Evolutionary conservation across 495 filamentous ascomycete species (phyloP).

Genomic region (Glarea lozoyensis): DNA sequence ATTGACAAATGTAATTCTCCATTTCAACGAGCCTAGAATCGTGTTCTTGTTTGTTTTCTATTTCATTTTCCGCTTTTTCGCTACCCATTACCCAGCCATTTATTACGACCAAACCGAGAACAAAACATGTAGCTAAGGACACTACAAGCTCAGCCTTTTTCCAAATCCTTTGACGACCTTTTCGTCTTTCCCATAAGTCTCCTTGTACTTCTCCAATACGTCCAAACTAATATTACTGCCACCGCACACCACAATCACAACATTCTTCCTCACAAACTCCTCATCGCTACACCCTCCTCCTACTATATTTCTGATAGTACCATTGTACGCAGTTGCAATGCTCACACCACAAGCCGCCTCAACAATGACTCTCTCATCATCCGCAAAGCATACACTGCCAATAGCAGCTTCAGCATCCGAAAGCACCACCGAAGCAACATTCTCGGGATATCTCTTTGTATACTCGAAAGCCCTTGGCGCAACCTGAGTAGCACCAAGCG

Average conservation of each 20-base stretch:
- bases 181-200: slow-evolving; percentile 35
- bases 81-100: too few relatives aligned
- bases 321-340: slow-evolving; percentile 57
- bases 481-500: slow-evolving; percentile 68
- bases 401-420: slow-evolving; percentile 78
- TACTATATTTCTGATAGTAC: slow-evolving; percentile 50
- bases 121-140: too few relatives aligned
- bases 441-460: slow-evolving; percentile 20
- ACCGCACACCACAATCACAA: slow-evolving; percentile 84
- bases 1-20: too few relatives aligned
- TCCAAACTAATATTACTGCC: slow-evolving; percentile 67
- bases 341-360: slow-evolving; percentile 80
- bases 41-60: too few relatives aligned
- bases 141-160: too few relatives aligned
- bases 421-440: slow-evolving; percentile 54
- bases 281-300: slow-evolving; percentile 45
- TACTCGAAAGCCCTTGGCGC: slow-evolving; percentile 53
- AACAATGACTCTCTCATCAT: slow-evolving; percentile 73
- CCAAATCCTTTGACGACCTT: slow-evolving; percentile 1
- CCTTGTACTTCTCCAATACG: slow-evolving; percentile 53
- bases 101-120: too few relatives aligned
- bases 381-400: slow-evolving; percentile 65
- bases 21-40: too few relatives aligned
- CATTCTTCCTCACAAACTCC: slow-evolving; percentile 48
- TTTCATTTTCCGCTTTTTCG: too few relatives aligned